Evolutionary conservation across 2,329 filamentous ascomycete species (phyloP), one percentile per base, ranked within the genome.

Genomic region (Cytospora piceae): DNA sequence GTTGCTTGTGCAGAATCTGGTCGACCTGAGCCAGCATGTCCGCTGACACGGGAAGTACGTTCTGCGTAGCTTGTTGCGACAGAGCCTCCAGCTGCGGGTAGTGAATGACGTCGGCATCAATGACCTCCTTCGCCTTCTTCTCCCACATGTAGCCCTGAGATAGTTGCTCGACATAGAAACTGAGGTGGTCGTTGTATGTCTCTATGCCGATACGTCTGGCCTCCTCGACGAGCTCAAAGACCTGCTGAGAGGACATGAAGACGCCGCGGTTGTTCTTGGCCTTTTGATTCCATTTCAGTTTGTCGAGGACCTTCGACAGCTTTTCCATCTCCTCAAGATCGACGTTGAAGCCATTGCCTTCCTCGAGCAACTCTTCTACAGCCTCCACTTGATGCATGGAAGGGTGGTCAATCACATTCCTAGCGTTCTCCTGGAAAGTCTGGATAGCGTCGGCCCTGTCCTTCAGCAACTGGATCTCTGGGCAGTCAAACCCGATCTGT

Each of bases 71-170:
- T 78, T 98, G 94, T 58, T 87, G 87, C 1, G 93, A 96, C 7
- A 99, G 82, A 0, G 94, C 93, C 76, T 98, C 95, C 0, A 99
- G 85, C 75, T 99, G 95, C 61, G 94, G 92, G 73, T 96, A 98
- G 77, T 98, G 93, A 14, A 98, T 90, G 52, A 90, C 84, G 73
- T 98, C 94, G 11, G 93, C 93, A n/a, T 88, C 86, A 79, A 98
- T 96, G 61, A 99, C 83, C 75, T 99, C 94, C 72, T 91, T 91
- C 2, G 93, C 94, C 77, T 97, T 98, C 57, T 87, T 84, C 79
- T 98, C 95, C 95, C 95, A 99, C 55, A 91, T 83, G 73, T 93
- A 87, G 49, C 94, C 95, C 31, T 90, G 87, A 8, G 85, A 82
- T 70, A 90, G 85, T 75, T 96, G 90, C 32, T 94, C 90, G 67